Evolutionary conservation across 441 rosid species (phyloP).

Genomic region (Pelargonium citronellum): DNA sequence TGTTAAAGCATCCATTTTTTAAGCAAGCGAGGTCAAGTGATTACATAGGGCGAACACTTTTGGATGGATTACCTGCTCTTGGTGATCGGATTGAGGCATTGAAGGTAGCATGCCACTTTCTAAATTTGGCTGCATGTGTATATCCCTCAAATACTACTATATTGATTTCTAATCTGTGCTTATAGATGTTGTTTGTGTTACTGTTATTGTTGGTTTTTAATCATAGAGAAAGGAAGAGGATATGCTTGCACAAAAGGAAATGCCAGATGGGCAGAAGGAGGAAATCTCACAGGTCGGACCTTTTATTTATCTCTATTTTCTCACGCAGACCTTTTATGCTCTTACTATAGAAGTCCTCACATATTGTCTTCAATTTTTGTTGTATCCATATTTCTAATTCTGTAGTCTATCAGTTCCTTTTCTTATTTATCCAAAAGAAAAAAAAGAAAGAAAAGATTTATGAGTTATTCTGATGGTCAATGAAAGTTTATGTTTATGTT

Average conservation of each 20-base stretch:
- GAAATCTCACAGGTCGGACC: conserved; percentile 82
- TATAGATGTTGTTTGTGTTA: conserved; percentile 1
- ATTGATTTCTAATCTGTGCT: conserved; percentile 16
- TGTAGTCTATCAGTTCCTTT: too few relatives aligned
- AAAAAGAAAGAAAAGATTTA: too few relatives aligned
- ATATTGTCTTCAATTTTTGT: too few relatives aligned
- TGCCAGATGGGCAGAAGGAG: conserved; percentile 93
- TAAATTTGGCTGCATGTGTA: conserved; percentile 4
- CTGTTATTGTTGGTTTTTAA: not conserved
- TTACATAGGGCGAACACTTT: conserved; percentile 14
- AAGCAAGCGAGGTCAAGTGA: conserved; percentile 71
- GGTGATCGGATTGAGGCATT: conserved; percentile 40
- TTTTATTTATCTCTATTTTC: conserved; percentile 11
- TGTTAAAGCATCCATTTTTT: conserved; percentile 48
- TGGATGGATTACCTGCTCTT: conserved; percentile 2
- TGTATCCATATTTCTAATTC: too few relatives aligned
- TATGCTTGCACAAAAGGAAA: conserved; percentile 97
- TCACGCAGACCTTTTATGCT: not conserved
- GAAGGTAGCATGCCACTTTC: conserved; percentile 46
- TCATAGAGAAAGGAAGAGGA: conserved; percentile 86
- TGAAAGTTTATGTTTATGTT: too few relatives aligned
- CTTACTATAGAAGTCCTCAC: too few relatives aligned
- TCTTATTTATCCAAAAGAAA: too few relatives aligned
- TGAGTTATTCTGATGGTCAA: too few relatives aligned
- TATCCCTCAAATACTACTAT: conserved; percentile 11